A percentile compares a stretch with the other conserved stretches of the same genome.
phyloP scores from a whole-genome alignment of 768 basidiomycete genomes.

The Amanita pseudoporphyria region DNA sequence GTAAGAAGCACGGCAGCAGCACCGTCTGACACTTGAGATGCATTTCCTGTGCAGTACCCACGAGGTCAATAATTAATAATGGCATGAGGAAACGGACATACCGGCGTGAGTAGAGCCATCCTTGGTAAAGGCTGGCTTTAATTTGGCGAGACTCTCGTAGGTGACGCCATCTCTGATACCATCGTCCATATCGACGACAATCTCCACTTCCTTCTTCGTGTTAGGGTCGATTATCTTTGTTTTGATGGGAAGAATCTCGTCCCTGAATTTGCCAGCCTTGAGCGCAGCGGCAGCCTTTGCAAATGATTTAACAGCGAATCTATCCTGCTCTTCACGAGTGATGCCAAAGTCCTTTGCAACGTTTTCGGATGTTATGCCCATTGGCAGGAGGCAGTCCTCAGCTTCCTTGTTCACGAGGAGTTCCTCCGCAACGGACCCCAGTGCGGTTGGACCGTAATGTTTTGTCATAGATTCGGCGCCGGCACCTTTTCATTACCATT shows the following conservation, averaged over 20 bases:
- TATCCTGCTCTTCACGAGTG: slow-evolving; percentile 70
- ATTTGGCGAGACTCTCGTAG: slow-evolving; percentile 61
- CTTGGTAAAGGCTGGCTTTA: slow-evolving; percentile 80
- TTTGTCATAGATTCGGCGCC: slow-evolving; percentile 89
- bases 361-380: slow-evolving; percentile 95
- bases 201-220: slow-evolving; percentile 54
- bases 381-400: slow-evolving; percentile 75
- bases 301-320: slow-evolving; percentile 78
- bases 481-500: slow-evolving; percentile 38
- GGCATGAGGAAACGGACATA: slow-evolving; percentile 18
- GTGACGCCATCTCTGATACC: slow-evolving; percentile 85
- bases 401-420: slow-evolving; percentile 60
- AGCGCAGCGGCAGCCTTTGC: slow-evolving; percentile 75
- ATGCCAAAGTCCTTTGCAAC: slow-evolving; percentile 73
- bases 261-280: slow-evolving; percentile 72
- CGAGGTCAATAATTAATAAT: slow-evolving; percentile 1
- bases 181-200: slow-evolving; percentile 74
- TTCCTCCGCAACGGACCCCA: slow-evolving; percentile 52
- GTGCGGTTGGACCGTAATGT: slow-evolving; percentile 53
- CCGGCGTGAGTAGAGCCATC: slow-evolving; percentile 71
- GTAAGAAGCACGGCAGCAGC: slow-evolving; percentile 84
- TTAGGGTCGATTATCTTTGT: slow-evolving; percentile 65
- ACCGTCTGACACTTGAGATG: slow-evolving; percentile 87
- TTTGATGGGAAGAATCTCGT: slow-evolving; percentile 77
- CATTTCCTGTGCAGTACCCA: slow-evolving; percentile 40